Base-by-base conservation (phyloP, 108 stramenopile genomes). In the Seminavis robusta region DNA sequence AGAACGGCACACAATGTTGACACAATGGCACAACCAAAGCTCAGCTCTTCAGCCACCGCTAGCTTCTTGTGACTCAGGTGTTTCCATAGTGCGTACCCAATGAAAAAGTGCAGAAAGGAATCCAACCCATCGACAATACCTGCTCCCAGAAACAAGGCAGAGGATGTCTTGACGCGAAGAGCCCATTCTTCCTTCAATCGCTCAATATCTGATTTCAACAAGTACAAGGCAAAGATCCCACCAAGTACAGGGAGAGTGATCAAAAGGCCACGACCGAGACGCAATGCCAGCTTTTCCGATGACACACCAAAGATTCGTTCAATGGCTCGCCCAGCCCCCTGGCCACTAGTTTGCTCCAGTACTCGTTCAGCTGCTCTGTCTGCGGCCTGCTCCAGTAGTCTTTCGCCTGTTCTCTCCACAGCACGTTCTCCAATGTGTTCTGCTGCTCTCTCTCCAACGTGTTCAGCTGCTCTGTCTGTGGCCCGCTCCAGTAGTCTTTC, bases 241-340 rank as follows among this genome's bases (percentile, higher is more conserved):
- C 57, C 57, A 17, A 59, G 17, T 9, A 44, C 57, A 25, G 57
- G 57, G 26, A 59, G 43, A 17, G 57, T 33, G 27, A 59, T 26
- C 29, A 44, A 30, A n/a, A 59, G 10, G 5, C 42, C 41, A 15
- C 42, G 27, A 15, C 41, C 42, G 11, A 46, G 19, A 9, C 43
- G 41, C 5, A 26, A n/a, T 30, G 33, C 15, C 11, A 46, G 1
- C 27, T 44, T 23, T 25, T 59, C 57, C 26, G 43, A 42, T n/a
- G n/a, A n/a, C n/a, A n/a, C n/a, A n/a, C n/a, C n/a, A n/a, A n/a
- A n/a, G 24, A 48, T 24, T 8, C 44, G 57, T 10, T 48, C 47
- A 11, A 48, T 9, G 4, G 24, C 47, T 26, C 25, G 6, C 6
- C 3, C 47, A 23, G 47, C 47, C 24, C 4, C n/a, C n/a, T n/a